phyloP scores from a whole-genome alignment of 805 yeast genomes.

The Cyberlindnera mississippiensis region DNA sequence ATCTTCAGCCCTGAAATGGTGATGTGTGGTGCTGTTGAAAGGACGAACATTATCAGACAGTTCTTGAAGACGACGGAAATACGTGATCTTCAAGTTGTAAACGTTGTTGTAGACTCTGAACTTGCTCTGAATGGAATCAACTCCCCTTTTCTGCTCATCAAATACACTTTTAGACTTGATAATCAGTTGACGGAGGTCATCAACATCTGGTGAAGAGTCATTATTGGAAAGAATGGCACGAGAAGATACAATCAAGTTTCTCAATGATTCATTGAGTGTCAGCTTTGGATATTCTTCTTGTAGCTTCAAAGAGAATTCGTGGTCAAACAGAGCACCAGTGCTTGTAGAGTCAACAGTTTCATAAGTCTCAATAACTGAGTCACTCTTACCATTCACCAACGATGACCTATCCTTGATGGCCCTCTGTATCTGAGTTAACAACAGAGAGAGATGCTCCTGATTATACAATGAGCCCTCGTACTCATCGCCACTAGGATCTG shows the following conservation, averaged over 20 bases:
- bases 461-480: slow-evolving; percentile 69
- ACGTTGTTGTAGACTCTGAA: slow-evolving; percentile 54
- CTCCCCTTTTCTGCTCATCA: slow-evolving; percentile 31
- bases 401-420: slow-evolving; percentile 42
- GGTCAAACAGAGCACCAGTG: slow-evolving; percentile 10
- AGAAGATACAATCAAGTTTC: slow-evolving; percentile 15
- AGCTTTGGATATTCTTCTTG: slow-evolving; percentile 7
- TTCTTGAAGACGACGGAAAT: slow-evolving; percentile 79
- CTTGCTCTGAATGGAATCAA: slow-evolving; percentile 34
- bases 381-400: slow-evolving; percentile 28
- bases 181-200: slow-evolving; percentile 4
- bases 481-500: slow-evolving; percentile 48
- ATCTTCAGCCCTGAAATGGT: neutral
- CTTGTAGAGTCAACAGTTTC: slow-evolving; percentile 6
- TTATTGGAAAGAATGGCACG: slow-evolving; percentile 7
- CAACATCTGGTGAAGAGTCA: no score
- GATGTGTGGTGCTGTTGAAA: slow-evolving; percentile 33
- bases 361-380: slow-evolving; percentile 8
- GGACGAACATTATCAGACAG: slow-evolving; percentile 78
- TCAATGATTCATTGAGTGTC: slow-evolving; percentile 7
- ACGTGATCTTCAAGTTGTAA: slow-evolving; percentile 76
- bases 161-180: slow-evolving; percentile 26
- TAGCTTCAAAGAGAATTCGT: slow-evolving; percentile 9
- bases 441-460: slow-evolving; percentile 66
- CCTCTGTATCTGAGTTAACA: slow-evolving; percentile 50